A percentile compares a stretch with the other conserved stretches of the same genome.
Conservation (phyloP, 2,329 filamentous ascomycete genomes). For the Hortaea werneckii region DNA sequence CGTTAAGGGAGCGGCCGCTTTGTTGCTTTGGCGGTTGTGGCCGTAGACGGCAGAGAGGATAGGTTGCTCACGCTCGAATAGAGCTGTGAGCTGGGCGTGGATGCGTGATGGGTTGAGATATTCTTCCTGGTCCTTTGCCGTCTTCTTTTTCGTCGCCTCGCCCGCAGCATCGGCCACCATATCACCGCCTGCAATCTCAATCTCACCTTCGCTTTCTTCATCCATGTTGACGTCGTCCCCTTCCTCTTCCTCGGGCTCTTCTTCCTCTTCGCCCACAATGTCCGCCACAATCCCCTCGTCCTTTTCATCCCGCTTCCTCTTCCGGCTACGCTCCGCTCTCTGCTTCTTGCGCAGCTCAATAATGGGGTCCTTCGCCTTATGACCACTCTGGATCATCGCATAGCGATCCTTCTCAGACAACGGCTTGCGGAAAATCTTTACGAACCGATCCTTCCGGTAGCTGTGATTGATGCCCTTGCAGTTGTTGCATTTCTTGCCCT, state of each 20-base stretch:
- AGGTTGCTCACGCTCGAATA: conserved; percentile 83
- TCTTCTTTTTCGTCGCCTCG: conserved; percentile 20
- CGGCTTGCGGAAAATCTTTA: conserved; percentile 86
- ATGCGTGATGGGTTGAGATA: conserved; percentile 81
- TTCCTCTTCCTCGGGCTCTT: conserved; percentile 17
- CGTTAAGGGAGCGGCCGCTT: conserved; percentile 9
- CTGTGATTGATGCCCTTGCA: conserved; percentile 63
- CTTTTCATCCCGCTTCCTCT: conserved; percentile 36
- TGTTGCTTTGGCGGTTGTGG: conserved; percentile 6
- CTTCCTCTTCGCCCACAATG: conserved; percentile 39
- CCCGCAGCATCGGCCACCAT: conserved; percentile 39
- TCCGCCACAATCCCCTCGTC: conserved; percentile 66
- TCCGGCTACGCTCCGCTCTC: conserved; percentile 29
- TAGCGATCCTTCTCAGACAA: conserved; percentile 64
- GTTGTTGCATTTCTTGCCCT: conserved; percentile 57
- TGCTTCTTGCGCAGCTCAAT: conserved; percentile 44
- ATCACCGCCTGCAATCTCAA: conserved; percentile 35
- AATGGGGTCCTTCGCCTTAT: conserved; percentile 62
- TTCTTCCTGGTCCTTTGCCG: conserved; percentile 47
- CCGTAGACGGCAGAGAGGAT: conserved; percentile 72
- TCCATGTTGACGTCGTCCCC: conserved; percentile 34
- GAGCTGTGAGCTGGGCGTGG: conserved; percentile 60
- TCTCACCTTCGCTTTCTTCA: conserved; percentile 19
- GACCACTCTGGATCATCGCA: conserved; percentile 61
- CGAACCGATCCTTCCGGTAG: conserved; percentile 80